Evolutionary conservation across 2,329 filamentous ascomycete species (phyloP).

Genomic region (Colletotrichum higginsianum): DNA sequence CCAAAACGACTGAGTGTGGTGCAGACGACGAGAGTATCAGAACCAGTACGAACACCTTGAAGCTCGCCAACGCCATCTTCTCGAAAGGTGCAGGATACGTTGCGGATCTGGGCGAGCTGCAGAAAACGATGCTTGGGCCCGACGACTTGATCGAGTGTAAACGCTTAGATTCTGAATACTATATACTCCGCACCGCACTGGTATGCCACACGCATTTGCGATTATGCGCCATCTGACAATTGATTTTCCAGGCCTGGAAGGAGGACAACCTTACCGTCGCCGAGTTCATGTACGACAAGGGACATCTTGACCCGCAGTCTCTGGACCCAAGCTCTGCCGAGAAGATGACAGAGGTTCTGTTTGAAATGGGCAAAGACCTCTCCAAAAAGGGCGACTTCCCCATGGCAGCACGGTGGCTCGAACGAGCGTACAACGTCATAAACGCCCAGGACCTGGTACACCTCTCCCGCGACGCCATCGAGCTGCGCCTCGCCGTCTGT

Average conservation of each 20-base stretch:
- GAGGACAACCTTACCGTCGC: conserved; percentile 81
- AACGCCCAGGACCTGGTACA: conserved; percentile 67
- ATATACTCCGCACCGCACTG: conserved; percentile 75
- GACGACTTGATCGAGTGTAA: conserved; percentile 51
- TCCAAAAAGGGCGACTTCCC: conserved; percentile 66
- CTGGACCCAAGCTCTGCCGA: conserved; percentile 69
- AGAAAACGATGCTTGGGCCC: conserved; percentile 45
- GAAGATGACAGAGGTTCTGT: conserved; percentile 76
- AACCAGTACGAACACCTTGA: conserved; percentile 52
- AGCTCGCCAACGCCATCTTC: conserved; percentile 71
- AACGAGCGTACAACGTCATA: conserved; percentile 75
- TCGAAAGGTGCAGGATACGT: conserved; percentile 75
- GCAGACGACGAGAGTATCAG: conserved; percentile 62
- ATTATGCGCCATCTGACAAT: background rate
- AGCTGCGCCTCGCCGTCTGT: conserved; percentile 77
- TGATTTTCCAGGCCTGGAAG: conserved; percentile 75
- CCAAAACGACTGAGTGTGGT: conserved; percentile 34
- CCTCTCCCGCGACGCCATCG: conserved; percentile 71
- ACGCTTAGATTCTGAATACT: conserved; percentile 72
- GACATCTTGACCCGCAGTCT: conserved; percentile 55
- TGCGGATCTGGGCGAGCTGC: conserved; percentile 53
- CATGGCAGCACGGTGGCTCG: conserved; percentile 80
- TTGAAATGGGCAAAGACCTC: conserved; percentile 78
- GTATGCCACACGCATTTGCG: conserved; percentile 59
- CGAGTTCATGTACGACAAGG: conserved; percentile 81